A percentile compares a stretch with the other conserved stretches of the same genome.
phyloP scores from a whole-genome alignment of 495 filamentous ascomycete genomes.

The Lasiosphaeriaceae sp. region DNA sequence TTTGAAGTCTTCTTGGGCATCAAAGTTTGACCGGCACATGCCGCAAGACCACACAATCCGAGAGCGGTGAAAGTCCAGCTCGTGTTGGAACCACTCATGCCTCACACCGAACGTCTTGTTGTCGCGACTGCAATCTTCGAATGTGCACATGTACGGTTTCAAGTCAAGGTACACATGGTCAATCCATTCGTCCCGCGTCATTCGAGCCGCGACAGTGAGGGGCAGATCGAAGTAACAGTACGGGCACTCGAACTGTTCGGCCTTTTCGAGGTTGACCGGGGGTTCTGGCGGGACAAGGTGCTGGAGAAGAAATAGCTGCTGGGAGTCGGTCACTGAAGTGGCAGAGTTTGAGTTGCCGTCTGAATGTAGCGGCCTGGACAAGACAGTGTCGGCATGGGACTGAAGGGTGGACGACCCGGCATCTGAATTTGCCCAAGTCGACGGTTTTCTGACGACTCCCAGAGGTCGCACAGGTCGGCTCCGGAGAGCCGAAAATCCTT shows the following conservation, averaged over 20 bases:
- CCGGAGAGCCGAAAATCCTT: no score
- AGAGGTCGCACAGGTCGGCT: no score
- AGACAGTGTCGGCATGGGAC: no score
- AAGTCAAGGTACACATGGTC: conserved; percentile 23
- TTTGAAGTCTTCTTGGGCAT: neutral
- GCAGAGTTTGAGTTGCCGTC: conserved; percentile 1
- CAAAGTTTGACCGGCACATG: conserved; percentile 10
- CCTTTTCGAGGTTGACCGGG: neutral
- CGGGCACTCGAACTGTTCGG: conserved; percentile 10
- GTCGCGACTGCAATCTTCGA: conserved; percentile 12
- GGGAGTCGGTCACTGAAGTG: conserved; percentile 2
- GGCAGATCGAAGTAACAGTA: conserved; percentile 18
- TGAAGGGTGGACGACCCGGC: no score
- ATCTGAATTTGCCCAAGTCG: no score
- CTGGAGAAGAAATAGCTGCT: neutral
- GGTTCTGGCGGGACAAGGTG: neutral
- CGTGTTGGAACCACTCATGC: conserved; percentile 27
- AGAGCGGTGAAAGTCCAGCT: conserved; percentile 20
- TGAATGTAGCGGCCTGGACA: neutral
- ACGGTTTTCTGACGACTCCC: no score
- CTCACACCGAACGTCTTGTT: conserved; percentile 13
- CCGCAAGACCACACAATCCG: conserved; percentile 20
- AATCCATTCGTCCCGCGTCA: conserved; percentile 14
- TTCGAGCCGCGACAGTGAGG: conserved; percentile 1
- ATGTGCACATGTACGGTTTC: conserved; percentile 26